Evolutionary conservation across 192 early-diverging fungal genomes (phyloP).

Genomic region (Coemansia sp.): DNA sequence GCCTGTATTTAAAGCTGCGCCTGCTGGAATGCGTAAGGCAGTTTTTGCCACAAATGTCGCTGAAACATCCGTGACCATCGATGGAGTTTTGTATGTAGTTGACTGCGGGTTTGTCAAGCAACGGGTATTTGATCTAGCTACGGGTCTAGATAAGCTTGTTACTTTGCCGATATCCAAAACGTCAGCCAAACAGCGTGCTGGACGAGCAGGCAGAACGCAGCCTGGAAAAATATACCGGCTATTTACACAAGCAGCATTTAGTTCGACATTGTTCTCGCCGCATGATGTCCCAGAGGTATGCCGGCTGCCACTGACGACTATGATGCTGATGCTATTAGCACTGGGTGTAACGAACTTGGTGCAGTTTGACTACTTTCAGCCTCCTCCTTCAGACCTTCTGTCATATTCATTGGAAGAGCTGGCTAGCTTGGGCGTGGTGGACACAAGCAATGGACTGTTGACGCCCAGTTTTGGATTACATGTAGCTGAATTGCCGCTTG

Average conservation of each 20-base stretch:
- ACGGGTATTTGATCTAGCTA: constrained; percentile 83
- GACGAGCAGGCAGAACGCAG: constrained; percentile 88
- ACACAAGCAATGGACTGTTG: constrained; percentile 76
- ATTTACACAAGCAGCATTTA: constrained; percentile 85
- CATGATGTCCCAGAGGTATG: constrained; percentile 92
- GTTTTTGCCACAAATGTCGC: constrained; percentile 97
- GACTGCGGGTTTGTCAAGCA: constrained; percentile 93
- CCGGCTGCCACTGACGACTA: constrained; percentile 79
- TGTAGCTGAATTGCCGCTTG: constrained; percentile 93
- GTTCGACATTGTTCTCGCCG: constrained; percentile 84
- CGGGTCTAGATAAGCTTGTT: constrained; percentile 89
- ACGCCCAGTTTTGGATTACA: constrained; percentile 81
- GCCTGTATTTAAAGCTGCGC: constrained; percentile 85
- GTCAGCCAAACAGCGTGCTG: constrained; percentile 85
- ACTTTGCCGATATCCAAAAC: constrained; percentile 87
- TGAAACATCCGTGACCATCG: constrained; percentile 94
- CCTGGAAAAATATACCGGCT: constrained; percentile 93
- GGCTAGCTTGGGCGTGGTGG: constrained; percentile 80
- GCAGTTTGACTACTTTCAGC: constrained; percentile 96
- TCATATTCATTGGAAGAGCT: constrained; percentile 83
- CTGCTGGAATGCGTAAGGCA: constrained; percentile 76
- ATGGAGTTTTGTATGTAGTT: constrained; percentile 91
- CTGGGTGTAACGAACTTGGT: constrained; percentile 92
- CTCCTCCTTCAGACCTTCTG: constrained; percentile 88
- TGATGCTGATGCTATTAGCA: constrained; percentile 82